These are phyloP conservation scores for Apiotrichum montevideense DNA, from an alignment of 1,284 basidiomycete species.

Conservation along the genomic window DNA sequence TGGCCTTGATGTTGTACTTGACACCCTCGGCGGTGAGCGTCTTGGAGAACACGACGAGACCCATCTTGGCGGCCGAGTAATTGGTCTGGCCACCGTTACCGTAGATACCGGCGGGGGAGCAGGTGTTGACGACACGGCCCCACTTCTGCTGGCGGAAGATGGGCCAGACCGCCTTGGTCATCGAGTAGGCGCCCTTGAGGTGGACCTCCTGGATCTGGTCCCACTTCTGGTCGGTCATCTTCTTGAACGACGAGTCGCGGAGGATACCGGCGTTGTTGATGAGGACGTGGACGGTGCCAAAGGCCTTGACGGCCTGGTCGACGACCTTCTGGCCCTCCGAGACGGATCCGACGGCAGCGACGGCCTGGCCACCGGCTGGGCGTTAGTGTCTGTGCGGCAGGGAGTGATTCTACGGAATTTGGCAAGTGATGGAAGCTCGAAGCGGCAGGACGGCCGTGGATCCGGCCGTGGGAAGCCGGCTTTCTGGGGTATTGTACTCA, in stretches of 20 bases:
- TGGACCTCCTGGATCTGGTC: slow-evolving; percentile 85
- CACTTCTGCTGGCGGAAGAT: slow-evolving; percentile 92
- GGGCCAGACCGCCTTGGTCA: slow-evolving; percentile 94
- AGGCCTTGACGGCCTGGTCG: slow-evolving; percentile 73
- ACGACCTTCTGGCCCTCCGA: slow-evolving; percentile 84
- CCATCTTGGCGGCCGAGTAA: slow-evolving; percentile 60
- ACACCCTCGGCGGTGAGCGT: slow-evolving; percentile 84
- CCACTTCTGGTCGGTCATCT: slow-evolving; percentile 82
- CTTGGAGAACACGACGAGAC: slow-evolving; percentile 81
- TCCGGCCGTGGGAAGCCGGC: too few species aligned
- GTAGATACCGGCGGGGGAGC: slow-evolving; percentile 56
- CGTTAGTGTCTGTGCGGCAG: not conserved
- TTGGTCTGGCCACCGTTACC: slow-evolving; percentile 97
- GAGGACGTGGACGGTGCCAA: slow-evolving; percentile 73
- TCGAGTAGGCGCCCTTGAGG: slow-evolving; percentile 90
- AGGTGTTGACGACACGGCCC: slow-evolving; percentile 86
- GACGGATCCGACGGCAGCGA: slow-evolving; percentile 81
- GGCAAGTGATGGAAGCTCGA: too few species aligned
- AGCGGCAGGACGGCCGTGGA: too few species aligned
- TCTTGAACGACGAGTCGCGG: slow-evolving; percentile 67
- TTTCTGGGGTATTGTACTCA: slow-evolving; percentile 41
- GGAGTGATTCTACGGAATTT: too few species aligned
- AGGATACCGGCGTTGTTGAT: slow-evolving; percentile 98
- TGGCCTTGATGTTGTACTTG: slow-evolving; percentile 87
- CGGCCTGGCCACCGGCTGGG: slow-evolving; percentile 76